Evolutionary conservation across 73 alveolate genomes (phyloP).

Genomic region (Paramecium caudatum): DNA sequence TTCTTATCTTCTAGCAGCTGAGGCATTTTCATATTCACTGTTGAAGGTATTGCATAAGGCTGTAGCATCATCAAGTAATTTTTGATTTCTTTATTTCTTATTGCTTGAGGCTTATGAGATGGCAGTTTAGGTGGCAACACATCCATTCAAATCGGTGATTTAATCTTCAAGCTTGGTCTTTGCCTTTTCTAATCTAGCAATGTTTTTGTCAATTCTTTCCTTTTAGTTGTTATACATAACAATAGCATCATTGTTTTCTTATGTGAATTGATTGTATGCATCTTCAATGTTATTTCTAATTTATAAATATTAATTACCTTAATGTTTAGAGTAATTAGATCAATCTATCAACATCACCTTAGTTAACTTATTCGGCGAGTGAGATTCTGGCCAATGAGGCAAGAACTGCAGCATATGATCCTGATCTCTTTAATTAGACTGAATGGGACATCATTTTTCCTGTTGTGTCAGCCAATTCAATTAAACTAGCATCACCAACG

Average conservation of each 20-base stretch:
- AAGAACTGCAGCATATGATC: slow-evolving; percentile 62
- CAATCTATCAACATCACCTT: slow-evolving; percentile 68
- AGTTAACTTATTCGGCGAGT: slow-evolving; percentile 63
- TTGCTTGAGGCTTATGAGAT: slow-evolving; percentile 63
- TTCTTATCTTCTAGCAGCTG: slow-evolving; percentile 72
- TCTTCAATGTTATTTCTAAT: slow-evolving; percentile 59
- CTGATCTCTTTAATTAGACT: slow-evolving; percentile 31
- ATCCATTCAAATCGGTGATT: slow-evolving; percentile 61
- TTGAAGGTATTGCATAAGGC: slow-evolving; percentile 57
- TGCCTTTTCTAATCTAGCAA: slow-evolving; percentile 58
- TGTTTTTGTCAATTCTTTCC: slow-evolving; percentile 67
- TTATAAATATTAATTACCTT: not conserved
- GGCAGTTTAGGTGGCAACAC: slow-evolving; percentile 70
- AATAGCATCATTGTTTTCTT: slow-evolving; percentile 50
- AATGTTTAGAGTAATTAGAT: slow-evolving; percentile 51
- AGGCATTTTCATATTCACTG: slow-evolving; percentile 64
- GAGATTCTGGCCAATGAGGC: slow-evolving; percentile 65
- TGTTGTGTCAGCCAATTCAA: slow-evolving; percentile 65
- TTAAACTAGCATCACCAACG: slow-evolving; percentile 65
- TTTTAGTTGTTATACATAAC: slow-evolving; percentile 18
- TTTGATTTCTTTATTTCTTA: slow-evolving; percentile 57
- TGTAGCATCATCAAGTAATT: slow-evolving; percentile 58
- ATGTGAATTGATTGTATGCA: slow-evolving; percentile 48
- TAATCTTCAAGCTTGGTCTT: slow-evolving; percentile 56
- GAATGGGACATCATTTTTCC: slow-evolving; percentile 59